Base-by-base conservation (phyloP, 176 grass and related monocot species). In the Musa troglodytarum region DNA sequence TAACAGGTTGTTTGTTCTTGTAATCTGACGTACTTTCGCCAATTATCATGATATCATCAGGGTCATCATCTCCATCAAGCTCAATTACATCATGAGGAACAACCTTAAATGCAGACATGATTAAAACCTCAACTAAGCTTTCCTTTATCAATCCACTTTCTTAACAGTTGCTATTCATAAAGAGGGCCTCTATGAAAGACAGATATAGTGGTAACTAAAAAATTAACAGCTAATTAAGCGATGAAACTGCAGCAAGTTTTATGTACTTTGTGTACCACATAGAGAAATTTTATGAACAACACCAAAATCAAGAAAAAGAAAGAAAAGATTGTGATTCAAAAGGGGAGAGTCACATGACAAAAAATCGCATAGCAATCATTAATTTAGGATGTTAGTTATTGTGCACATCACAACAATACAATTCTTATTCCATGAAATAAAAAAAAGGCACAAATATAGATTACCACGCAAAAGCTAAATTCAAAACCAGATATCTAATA, bases 51-150 rank as follows among this genome's bases (percentile, higher is more conserved):
- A 88, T 63, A 57, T 63, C 85, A 83, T 88, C 79, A 69, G 62
- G 64, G 80, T 85, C 79, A 79, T 72, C 81, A 81, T 92, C 89
- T 81, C 69, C 85, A 79, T 96, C 89, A 55, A 92, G 86, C 70
- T 96, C 81, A 80, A 90, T 90, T 71, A 90, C 67, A 50, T 88
- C 89, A 86, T 65, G 74, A 86, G 83, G 72, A 75, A 82, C 29
- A 85, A 86, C 79, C 92, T 92, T 74, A 53, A 77, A 52, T 66
- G 75, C 11, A 65, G 20, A 77, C 12, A 77, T 52, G 21, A 34
- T 8, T 65, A 51, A 53, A 52, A 52, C 17, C 14, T 52, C 49
- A 65, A 52, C 16, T 22, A 54, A 43, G 28, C 52, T 25, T 28
- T 54, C 19, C 15, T 20, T 25, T 3, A 15, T 55, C 24, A 69